phyloP scores from a whole-genome alignment of 148 eudicot genomes.

The Arbutus unedo region DNA sequence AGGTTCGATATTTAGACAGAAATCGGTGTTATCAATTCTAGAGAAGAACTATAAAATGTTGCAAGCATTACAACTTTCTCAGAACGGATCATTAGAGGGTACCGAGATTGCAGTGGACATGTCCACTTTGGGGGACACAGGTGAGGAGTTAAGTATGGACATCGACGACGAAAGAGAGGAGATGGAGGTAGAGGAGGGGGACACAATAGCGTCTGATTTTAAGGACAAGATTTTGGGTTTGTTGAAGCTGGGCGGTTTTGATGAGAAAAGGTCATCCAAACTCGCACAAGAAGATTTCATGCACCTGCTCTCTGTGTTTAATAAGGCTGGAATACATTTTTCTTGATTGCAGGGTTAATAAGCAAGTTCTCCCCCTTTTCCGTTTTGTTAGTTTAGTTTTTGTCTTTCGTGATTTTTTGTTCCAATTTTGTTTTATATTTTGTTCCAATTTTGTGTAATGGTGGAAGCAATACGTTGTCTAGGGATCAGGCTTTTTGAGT shows the following conservation, averaged over 20 bases:
- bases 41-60: slow-evolving; percentile 89
- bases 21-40: slow-evolving; percentile 50
- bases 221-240: slow-evolving; percentile 63
- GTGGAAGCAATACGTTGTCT: neutral
- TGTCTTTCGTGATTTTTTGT: neutral
- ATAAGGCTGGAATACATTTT: slow-evolving; percentile 81
- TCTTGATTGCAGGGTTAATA: slow-evolving; percentile 20
- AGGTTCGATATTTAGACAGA: slow-evolving; percentile 74
- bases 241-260: slow-evolving; percentile 67
- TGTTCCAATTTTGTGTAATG: neutral
- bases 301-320: slow-evolving; percentile 73
- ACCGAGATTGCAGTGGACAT: slow-evolving; percentile 21
- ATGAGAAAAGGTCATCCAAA: slow-evolving; percentile 84
- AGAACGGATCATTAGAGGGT: slow-evolving; percentile 30
- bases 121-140: slow-evolving; percentile 38
- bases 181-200: slow-evolving; percentile 62
- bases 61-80: slow-evolving; percentile 43
- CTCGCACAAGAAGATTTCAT: slow-evolving; percentile 87
- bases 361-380: neutral
- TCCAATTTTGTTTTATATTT: neutral
- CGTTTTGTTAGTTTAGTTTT: neutral
- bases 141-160: slow-evolving; percentile 53
- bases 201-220: slow-evolving; percentile 46
- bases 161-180: slow-evolving; percentile 50
- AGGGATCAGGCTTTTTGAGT: neutral